Percentiles rank a stretch among this genome's conserved stretches.
phyloP scores from a whole-genome alignment of 73 alveolate species.

The Strombidium stylifer region DNA sequence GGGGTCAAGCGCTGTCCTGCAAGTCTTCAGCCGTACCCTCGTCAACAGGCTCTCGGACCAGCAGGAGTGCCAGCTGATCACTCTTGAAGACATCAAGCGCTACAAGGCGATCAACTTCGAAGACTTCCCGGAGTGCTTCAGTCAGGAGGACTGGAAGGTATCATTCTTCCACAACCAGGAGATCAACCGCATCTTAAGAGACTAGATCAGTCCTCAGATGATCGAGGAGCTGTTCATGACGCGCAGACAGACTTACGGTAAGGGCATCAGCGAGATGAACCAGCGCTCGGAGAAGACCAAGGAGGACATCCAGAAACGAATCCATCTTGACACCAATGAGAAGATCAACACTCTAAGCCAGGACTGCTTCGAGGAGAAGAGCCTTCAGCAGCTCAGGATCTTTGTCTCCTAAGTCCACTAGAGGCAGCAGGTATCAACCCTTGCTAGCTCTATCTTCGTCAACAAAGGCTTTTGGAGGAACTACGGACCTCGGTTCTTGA shows the following conservation, averaged over 20 bases:
- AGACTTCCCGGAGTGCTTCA: conserved; percentile 53
- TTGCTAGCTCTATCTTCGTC: no score
- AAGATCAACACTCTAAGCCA: conserved; percentile 23
- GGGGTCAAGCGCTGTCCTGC: conserved; percentile 42
- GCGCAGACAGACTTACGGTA: conserved; percentile 15
- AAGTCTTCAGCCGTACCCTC: neutral
- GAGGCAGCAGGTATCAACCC: no score
- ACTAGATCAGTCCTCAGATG: neutral
- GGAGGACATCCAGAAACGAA: conserved; percentile 49
- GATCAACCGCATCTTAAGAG: conserved; percentile 8
- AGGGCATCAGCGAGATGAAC: conserved; percentile 9
- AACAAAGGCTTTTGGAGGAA: no score
- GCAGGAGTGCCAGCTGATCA: conserved; percentile 2
- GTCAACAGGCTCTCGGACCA: neutral
- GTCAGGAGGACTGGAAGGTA: conserved; percentile 50
- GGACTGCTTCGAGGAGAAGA: conserved; percentile 14
- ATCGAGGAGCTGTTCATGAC: neutral
- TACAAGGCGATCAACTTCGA: conserved; percentile 21
- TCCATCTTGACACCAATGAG: conserved; percentile 47
- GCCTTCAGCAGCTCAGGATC: no score
- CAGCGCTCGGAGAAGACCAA: conserved; percentile 34
- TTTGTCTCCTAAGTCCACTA: no score
- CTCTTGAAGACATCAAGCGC: conserved; percentile 6
- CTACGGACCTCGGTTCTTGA: no score
- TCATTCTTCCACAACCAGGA: conserved; percentile 21